Percentiles rank a stretch among this genome's conserved stretches.
Conservation (phyloP, 768 basidiomycete genomes). For the Tricholoma sp. region DNA sequence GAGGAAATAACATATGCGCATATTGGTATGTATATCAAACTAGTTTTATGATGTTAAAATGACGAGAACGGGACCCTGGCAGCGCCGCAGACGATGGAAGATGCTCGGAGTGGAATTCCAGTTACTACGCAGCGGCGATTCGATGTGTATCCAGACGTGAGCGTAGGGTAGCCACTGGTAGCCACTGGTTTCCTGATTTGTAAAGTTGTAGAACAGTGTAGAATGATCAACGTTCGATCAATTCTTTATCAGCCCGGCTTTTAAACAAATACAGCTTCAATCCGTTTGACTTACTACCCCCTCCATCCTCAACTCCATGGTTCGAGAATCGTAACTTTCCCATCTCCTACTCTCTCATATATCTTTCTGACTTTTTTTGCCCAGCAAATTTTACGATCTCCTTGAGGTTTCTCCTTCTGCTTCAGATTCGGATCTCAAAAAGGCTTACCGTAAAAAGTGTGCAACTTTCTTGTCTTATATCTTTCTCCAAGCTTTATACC, state of each 20-base stretch:
- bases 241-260: slow-evolving; percentile 21
- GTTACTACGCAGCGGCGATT: slow-evolving; percentile 90
- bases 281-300: neutral
- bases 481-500: slow-evolving; percentile 7
- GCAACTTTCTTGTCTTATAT: neutral
- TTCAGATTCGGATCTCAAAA: slow-evolving; percentile 84
- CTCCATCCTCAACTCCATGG: slow-evolving; percentile 39
- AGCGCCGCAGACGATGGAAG: slow-evolving; percentile 54
- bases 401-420: slow-evolving; percentile 79
- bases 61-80: too few species aligned
- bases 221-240: slow-evolving; percentile 29
- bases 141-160: slow-evolving; percentile 85
- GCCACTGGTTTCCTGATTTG: slow-evolving; percentile 34
- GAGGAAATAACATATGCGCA: slow-evolving; percentile 77
- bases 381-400: slow-evolving; percentile 88
- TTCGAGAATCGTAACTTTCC: slow-evolving; percentile 57
- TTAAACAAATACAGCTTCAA: slow-evolving; percentile 12
- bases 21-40: slow-evolving; percentile 59
- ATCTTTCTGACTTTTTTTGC: neutral
- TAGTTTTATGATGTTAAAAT: neutral
- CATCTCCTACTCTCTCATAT: neutral
- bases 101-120: slow-evolving; percentile 79
- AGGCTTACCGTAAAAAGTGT: slow-evolving; percentile 93
- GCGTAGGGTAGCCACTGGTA: slow-evolving; percentile 15
- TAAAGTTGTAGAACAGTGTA: slow-evolving; percentile 36